These are phyloP conservation scores for Brettanomyces naardenensis DNA, from an alignment of 805 yeast genomes.

Conservation along the genomic window DNA sequence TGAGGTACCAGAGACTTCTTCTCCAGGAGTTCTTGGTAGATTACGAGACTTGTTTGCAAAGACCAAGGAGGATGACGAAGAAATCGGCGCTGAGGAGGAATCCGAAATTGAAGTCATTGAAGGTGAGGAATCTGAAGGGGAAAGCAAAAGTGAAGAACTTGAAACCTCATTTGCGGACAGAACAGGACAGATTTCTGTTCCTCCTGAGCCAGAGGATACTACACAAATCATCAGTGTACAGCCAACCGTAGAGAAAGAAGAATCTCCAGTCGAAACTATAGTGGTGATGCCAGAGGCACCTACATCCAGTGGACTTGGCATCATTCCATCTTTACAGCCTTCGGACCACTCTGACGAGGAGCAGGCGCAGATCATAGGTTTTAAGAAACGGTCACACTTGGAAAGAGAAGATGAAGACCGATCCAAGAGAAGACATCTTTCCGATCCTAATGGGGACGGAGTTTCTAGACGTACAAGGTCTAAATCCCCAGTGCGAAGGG, in stretches of 20 bases:
- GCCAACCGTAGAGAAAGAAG: background rate
- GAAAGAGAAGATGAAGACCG: background rate
- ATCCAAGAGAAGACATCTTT: background rate
- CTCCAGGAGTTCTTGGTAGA: too few relatives aligned
- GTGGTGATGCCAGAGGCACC: background rate
- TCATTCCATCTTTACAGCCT: background rate
- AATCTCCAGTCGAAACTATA: too few relatives aligned
- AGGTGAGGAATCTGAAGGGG: background rate
- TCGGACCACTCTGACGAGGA: constrained; percentile 2
- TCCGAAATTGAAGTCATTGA: background rate
- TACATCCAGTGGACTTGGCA: background rate
- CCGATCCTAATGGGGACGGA: background rate
- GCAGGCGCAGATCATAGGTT: background rate
- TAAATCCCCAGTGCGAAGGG: constrained; percentile 21
- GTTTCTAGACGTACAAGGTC: constrained; percentile 11
- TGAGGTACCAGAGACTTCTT: too few relatives aligned
- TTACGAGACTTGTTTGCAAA: too few relatives aligned
- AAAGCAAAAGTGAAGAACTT: background rate
- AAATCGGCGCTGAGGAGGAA: too few relatives aligned
- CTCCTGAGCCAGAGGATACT: background rate
- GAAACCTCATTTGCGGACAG: background rate
- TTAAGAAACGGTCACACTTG: background rate
- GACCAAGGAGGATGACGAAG: too few relatives aligned
- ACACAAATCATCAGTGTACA: background rate
- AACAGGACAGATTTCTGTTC: background rate